Evolutionary conservation across 2,329 filamentous ascomycete genomes (phyloP).

Genomic region (Penicillium sp.): DNA sequence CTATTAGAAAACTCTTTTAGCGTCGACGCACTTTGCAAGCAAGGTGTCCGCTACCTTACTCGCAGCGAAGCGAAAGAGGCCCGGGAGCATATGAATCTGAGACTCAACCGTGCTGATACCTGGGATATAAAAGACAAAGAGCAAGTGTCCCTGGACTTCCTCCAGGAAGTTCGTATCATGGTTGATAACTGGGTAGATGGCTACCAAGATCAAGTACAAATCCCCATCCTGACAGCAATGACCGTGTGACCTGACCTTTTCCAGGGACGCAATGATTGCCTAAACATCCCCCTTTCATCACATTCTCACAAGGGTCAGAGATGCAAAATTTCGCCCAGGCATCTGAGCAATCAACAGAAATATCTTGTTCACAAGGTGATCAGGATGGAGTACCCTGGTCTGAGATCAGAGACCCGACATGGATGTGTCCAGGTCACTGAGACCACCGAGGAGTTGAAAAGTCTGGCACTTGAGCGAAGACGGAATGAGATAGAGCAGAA

Average conservation of each 20-base stretch:
- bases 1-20: constrained; percentile 56
- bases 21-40: constrained; percentile 52
- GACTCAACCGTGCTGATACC: constrained; percentile 27
- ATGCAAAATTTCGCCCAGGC: constrained; percentile 22
- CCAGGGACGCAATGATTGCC: constrained; percentile 32
- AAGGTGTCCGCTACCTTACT: constrained; percentile 60
- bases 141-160: constrained; percentile 49
- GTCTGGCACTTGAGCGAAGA: constrained; percentile 26
- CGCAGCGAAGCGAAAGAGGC: constrained; percentile 53
- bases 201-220: constrained; percentile 19
- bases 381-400: constrained; percentile 52
- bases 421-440: constrained; percentile 42
- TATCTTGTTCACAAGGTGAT: constrained; percentile 63
- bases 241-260: background rate
- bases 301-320: background rate
- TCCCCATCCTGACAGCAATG: background rate
- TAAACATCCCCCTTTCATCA: constrained; percentile 43
- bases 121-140: constrained; percentile 34
- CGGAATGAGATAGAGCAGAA: constrained; percentile 26
- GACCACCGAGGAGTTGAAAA: constrained; percentile 36
- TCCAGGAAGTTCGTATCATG: constrained; percentile 44
- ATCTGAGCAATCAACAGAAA: constrained; percentile 58
- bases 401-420: constrained; percentile 37
- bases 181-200: constrained; percentile 46
- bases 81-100: constrained; percentile 44